These are phyloP conservation scores for Leishmania arabica DNA, from an alignment of 208 protist species.

Conservation along the genomic window DNA sequence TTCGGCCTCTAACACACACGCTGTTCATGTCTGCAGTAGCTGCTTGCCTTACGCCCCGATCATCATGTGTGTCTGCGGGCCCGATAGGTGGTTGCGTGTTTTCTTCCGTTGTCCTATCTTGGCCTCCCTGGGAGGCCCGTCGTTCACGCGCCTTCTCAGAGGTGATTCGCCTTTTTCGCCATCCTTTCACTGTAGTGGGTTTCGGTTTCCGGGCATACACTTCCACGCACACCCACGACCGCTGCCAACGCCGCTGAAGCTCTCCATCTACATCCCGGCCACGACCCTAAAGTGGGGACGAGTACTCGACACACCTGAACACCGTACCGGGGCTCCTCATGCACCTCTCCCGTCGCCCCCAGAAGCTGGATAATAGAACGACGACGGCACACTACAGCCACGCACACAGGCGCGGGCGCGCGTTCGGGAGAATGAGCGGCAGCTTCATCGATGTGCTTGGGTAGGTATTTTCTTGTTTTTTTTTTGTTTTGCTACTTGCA, in stretches of 20 bases:
- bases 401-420: neutral
- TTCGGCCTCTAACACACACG: neutral
- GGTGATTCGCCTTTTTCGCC: neutral
- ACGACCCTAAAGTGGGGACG: neutral
- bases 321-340: neutral
- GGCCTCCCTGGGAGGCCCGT: neutral
- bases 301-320: neutral
- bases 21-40: neutral
- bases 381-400: neutral
- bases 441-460: neutral
- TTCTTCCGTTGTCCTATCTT: neutral
- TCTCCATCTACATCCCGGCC: neutral
- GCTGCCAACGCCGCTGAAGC: neutral
- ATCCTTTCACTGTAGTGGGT: neutral
- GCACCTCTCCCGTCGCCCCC: neutral
- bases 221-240: neutral
- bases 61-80: neutral
- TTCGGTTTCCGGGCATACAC: neutral
- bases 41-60: neutral
- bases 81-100: neutral
- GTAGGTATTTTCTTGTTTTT: neutral
- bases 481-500: neutral
- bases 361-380: neutral
- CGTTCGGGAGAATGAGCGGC: neutral
- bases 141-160: neutral